Conservation (phyloP, 2,329 filamentous ascomycete species). For the Escovopsis sp. region DNA sequence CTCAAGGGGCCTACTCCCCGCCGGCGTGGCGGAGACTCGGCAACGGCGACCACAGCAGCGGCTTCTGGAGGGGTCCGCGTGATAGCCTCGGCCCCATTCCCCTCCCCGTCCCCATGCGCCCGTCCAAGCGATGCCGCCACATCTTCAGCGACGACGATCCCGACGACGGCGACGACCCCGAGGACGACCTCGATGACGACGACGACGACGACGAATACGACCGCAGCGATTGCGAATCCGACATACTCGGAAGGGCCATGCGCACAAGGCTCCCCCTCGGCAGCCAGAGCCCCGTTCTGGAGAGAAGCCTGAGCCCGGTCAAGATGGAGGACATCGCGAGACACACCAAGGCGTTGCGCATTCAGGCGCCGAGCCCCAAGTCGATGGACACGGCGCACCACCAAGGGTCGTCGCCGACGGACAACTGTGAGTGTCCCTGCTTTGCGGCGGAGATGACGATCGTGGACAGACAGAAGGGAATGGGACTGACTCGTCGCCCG, state of each 20-base stretch:
- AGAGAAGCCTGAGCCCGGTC: slow-evolving; percentile 29
- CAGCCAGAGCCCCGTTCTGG: slow-evolving; percentile 39
- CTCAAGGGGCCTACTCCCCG: slow-evolving; percentile 42
- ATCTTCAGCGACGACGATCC: slow-evolving; percentile 14
- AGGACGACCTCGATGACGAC: too few species aligned
- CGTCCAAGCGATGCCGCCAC: slow-evolving; percentile 10
- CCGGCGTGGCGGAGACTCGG: slow-evolving; percentile 45
- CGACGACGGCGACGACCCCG: slow-evolving; percentile 21
- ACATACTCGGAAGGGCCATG: slow-evolving; percentile 35
- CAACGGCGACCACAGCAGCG: slow-evolving; percentile 42
- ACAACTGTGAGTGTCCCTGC: slow-evolving; percentile 32
- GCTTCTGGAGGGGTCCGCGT: slow-evolving; percentile 43
- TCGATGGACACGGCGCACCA: slow-evolving; percentile 5
- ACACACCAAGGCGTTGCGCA: slow-evolving; percentile 16
- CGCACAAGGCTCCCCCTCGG: slow-evolving; percentile 39
- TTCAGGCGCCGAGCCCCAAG: slow-evolving; percentile 16
- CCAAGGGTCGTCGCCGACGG: slow-evolving; percentile 17
- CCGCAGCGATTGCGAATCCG: slow-evolving; percentile 1
- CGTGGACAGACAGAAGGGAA: too few species aligned
- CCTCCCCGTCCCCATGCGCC: slow-evolving; percentile 14
- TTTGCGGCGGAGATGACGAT: too few species aligned
- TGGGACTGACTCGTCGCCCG: background rate
- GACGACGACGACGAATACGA: slow-evolving; percentile 11
- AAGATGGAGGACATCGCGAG: slow-evolving; percentile 18
- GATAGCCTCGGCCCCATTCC: slow-evolving; percentile 36